Evolutionary conservation across 2,329 filamentous ascomycete species (phyloP), one percentile per base, ranked within the genome.

Genomic region (Phaeosphaeriaceae sp.): DNA sequence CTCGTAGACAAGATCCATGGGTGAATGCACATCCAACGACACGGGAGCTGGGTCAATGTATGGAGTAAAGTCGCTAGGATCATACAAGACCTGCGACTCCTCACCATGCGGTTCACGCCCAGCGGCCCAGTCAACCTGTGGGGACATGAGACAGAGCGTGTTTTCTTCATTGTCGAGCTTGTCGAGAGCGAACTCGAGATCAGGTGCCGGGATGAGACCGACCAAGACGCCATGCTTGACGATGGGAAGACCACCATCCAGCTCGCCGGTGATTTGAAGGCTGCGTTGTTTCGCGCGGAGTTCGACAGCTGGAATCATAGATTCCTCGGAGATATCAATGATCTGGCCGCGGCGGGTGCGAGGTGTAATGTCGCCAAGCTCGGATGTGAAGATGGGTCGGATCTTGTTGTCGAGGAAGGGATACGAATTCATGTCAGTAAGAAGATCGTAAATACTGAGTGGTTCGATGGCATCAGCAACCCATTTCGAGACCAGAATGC

Each of bases 401-500:
- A 93, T 87, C 76, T 97, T 98, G 79, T 96, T 96, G 78, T 97
- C 93, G n/a, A 99, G 85, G 80, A 96, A 97, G 0, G 95, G 95
- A 66, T 98, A 99, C 2, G 92, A 91, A 77, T 99, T 98, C 90
- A 99, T 94, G 74, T 95, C 93, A 0, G 93, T 98, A 19, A 98
- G 83, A 11, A 98, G 86, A 73, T 98, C 95, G 75, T 97, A 98
- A 61, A 99, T 97, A 76, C 92, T 97, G 53, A 92, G 85, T 17
- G 94, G 95, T 77, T 99, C 95, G 51, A 99, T 87, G 3, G 93
- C 93, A 78, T 98, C 95, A 0, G 95, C 93, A 0, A 93, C 97
- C 95, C 95, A 99, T 80, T 99, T 99, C n/a, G 94, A 89, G 25
- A 96, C 93, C 3, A 98, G 83, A 33, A 99, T 92, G 0, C 92